Evolutionary conservation across 2,329 filamentous ascomycete species (phyloP), one percentile per base, ranked within the genome.

Genomic region (Trichoderma sp.): DNA sequence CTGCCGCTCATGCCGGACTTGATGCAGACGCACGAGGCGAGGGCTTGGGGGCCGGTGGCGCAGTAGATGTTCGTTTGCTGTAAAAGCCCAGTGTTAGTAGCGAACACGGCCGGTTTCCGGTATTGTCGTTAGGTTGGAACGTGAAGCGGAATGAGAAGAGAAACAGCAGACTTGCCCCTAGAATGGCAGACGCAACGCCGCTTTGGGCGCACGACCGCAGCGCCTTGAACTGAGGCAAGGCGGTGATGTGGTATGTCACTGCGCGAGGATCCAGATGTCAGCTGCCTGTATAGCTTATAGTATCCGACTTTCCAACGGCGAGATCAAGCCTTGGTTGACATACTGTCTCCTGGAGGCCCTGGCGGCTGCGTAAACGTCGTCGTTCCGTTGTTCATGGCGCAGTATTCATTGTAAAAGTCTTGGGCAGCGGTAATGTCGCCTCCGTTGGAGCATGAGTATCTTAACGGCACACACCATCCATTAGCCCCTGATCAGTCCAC

Each of bases 161-260:
- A 24, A 28, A 21, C 17, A 10, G 28, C 17, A 10, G 2, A 67
- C 77, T 70, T 73, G 82, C 81, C 51, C 70, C 71, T 34, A 77
- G 72, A 3, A 84, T 71, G 4, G 74, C 80, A 50, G 76, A 74
- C 3, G 79, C 78, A 19, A 86, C 67, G 0, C 76, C 83, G 0
- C 69, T 73, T 63, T 79, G 75, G 1, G 81, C 83, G 62, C 83
- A 85, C 0, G 73, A 69, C 0, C 76, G 77, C 0, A 86, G 74
- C 0, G 78, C 75, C 48, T 74, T 78, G 66, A 75, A 86, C 64
- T 81, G 73, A 0, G 80, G 75, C 30, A 86, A 71, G 14, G 79
- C 83, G 1, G 82, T 84, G 64, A 86, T 81, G 65, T 84, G 82
- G 69, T 85, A 86, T 0, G 81, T 78, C 79, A 86, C 80, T 82